phyloP scores from a whole-genome alignment of 768 basidiomycete genomes.

The Suillus fuscotomentosus region DNA sequence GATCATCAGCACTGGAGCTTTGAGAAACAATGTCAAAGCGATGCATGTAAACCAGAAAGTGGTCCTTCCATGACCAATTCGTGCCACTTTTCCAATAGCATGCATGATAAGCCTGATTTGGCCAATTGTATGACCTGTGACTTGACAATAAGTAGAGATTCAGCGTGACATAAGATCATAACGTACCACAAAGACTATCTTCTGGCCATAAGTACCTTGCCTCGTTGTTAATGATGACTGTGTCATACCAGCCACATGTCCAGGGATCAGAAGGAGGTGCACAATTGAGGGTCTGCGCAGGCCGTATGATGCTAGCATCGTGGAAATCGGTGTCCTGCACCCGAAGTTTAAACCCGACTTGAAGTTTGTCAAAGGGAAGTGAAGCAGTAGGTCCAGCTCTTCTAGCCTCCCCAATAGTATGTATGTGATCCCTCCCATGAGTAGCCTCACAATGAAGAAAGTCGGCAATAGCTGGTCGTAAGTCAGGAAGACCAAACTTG shows the following conservation, averaged over 20 bases:
- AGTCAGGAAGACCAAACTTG: background rate
- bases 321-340: no score
- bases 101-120: slow-evolving; percentile 4
- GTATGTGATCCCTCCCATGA: background rate
- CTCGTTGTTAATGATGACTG: no score
- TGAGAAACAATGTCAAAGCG: slow-evolving; percentile 17
- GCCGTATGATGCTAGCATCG: no score
- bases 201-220: no score
- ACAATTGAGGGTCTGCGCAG: no score
- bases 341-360: no score
- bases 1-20: slow-evolving; percentile 11
- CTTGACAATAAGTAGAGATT: background rate
- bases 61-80: background rate
- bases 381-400: no score
- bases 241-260: no score
- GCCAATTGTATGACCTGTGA: slow-evolving; percentile 1
- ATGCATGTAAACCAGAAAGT: slow-evolving; percentile 28
- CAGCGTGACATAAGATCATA: background rate
- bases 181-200: background rate
- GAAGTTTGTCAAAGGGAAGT: no score
- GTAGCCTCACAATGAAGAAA: background rate
- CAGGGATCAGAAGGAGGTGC: no score
- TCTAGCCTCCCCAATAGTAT: no score
- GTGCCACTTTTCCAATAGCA: background rate
- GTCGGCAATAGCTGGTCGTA: slow-evolving; percentile 15